A percentile compares a stretch with the other conserved stretches of the same genome.
These are phyloP conservation scores for Ambrosiella beaveri DNA, from an alignment of 2,329 filamentous ascomycete genomes.

Conservation along the genomic window DNA sequence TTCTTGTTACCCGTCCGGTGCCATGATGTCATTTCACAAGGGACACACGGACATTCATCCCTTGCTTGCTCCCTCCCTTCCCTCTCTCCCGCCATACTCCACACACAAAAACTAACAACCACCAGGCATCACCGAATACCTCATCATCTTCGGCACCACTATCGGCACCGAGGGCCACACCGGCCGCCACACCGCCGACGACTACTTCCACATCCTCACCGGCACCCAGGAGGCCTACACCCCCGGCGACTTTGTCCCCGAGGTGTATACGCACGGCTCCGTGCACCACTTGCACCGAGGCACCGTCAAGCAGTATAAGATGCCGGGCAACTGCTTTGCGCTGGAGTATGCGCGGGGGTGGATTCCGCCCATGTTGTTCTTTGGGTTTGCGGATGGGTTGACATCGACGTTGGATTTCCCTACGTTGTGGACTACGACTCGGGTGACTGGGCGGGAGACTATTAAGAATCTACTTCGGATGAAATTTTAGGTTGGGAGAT, in stretches of 20 bases:
- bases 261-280: conserved; percentile 51
- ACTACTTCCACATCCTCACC: conserved; percentile 82
- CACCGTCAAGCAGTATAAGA: conserved; percentile 65
- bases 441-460: conserved; percentile 62
- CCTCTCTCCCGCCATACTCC: background rate
- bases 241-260: conserved; percentile 47
- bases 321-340: conserved; percentile 60
- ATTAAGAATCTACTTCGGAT: conserved; percentile 49
- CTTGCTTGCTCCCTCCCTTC: background rate
- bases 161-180: conserved; percentile 77
- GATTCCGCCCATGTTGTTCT: conserved; percentile 86
- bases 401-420: conserved; percentile 67
- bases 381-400: conserved; percentile 70
- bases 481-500: conserved; percentile 42
- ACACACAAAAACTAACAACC: background rate
- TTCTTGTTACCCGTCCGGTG: background rate
- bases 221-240: conserved; percentile 64
- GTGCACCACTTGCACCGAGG: conserved; percentile 59
- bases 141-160: conserved; percentile 74
- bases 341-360: conserved; percentile 73
- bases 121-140: conserved; percentile 63
- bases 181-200: conserved; percentile 77
- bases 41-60: background rate
- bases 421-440: conserved; percentile 67
- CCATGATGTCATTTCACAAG: background rate